Conservation (phyloP, 2,329 filamentous ascomycete species). For the Phialophora expanda region DNA sequence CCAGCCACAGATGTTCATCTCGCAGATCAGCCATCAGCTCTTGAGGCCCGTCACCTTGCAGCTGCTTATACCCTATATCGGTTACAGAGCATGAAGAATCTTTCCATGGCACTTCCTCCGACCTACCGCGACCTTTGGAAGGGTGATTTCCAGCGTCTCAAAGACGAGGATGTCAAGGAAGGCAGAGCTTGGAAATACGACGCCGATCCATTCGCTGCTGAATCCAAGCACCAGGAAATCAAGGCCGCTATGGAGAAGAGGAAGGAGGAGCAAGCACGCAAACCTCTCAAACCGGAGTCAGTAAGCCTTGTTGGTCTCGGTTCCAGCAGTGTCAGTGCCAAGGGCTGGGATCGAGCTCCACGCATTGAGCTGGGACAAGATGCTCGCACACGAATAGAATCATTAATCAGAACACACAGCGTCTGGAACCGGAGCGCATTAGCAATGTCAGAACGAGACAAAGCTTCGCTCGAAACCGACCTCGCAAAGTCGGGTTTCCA, state of each 20-base stretch:
- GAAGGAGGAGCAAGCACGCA: slow-evolving; percentile 66
- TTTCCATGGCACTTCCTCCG: slow-evolving; percentile 91
- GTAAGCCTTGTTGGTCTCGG: slow-evolving; percentile 22
- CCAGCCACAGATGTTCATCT: slow-evolving; percentile 77
- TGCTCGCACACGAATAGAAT: slow-evolving; percentile 78
- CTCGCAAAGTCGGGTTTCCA: slow-evolving; percentile 82
- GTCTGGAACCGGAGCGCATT: slow-evolving; percentile 86
- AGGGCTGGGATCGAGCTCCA: slow-evolving; percentile 79
- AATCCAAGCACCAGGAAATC: slow-evolving; percentile 76
- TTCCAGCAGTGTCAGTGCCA: slow-evolving; percentile 58
- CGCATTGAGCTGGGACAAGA: slow-evolving; percentile 91
- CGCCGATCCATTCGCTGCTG: slow-evolving; percentile 85
- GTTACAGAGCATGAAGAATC: slow-evolving; percentile 92
- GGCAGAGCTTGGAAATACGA: slow-evolving; percentile 89
- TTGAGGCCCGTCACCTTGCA: slow-evolving; percentile 92
- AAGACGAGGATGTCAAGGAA: slow-evolving; percentile 77
- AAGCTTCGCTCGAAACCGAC: slow-evolving; percentile 69
- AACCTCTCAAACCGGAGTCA: slow-evolving; percentile 62
- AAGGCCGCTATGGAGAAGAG: slow-evolving; percentile 79
- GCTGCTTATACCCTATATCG: slow-evolving; percentile 90
- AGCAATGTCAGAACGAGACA: slow-evolving; percentile 64
- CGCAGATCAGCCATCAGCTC: slow-evolving; percentile 74
- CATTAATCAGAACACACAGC: slow-evolving; percentile 74
- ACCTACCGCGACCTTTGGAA: slow-evolving; percentile 92
- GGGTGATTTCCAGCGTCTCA: slow-evolving; percentile 79